These are phyloP conservation scores for Candida succiphila DNA, from an alignment of 805 yeast species.

Conservation along the genomic window DNA sequence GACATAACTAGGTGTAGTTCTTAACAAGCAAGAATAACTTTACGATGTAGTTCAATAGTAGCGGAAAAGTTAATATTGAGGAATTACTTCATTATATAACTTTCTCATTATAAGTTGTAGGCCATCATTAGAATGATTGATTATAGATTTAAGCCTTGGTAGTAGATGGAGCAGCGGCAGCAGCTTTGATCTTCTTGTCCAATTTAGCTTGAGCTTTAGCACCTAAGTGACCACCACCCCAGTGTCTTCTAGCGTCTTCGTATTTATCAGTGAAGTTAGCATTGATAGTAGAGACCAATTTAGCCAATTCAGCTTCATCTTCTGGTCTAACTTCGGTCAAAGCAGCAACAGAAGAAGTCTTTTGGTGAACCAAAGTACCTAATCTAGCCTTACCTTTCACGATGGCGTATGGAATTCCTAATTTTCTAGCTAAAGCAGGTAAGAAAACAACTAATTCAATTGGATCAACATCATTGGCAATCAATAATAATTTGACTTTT, in stretches of 20 bases:
- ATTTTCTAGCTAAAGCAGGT: conserved; percentile 96
- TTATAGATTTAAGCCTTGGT: conserved; percentile 1
- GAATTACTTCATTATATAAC: too few species aligned
- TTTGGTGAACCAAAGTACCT: conserved; percentile 92
- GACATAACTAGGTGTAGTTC: too few species aligned
- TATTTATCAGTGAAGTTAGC: conserved; percentile 85
- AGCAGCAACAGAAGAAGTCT: conserved; percentile 94
- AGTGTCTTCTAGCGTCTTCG: conserved; percentile 92
- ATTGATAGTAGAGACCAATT: conserved; percentile 82
- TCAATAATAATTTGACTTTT: conserved; percentile 91
- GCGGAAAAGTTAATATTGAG: too few species aligned
- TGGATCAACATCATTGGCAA: conserved; percentile 97
- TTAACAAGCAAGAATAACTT: too few species aligned
- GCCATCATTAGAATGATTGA: too few species aligned
- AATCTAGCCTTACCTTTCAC: conserved; percentile 96
- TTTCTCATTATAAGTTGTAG: too few species aligned
- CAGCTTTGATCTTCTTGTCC: conserved; percentile 57
- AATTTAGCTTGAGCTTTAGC: conserved; percentile 79
- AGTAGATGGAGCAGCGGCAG: conserved; percentile 23
- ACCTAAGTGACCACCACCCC: conserved; percentile 99
- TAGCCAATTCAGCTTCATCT: conserved; percentile 88
- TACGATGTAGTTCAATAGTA: too few species aligned
- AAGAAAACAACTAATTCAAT: conserved; percentile 90
- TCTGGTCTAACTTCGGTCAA: conserved; percentile 86
- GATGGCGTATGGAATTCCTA: conserved; percentile 97